Percentiles rank a stretch among this genome's conserved stretches.
Evolutionary conservation across 257 asterid species (phyloP).

Genomic region (Solanum stenotomum): DNA sequence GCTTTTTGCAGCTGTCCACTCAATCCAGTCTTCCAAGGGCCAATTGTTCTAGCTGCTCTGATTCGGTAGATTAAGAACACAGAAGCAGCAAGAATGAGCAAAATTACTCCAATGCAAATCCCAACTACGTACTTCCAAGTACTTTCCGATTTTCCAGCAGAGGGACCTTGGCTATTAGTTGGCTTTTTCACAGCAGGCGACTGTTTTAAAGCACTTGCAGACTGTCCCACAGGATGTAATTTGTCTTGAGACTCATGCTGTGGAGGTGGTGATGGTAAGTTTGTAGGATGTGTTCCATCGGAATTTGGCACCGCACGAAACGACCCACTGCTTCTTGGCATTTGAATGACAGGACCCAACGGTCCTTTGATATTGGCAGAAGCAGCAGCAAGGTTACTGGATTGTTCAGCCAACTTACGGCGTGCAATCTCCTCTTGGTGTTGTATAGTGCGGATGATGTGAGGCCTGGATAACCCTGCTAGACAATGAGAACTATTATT

Average conservation of each 20-base stretch:
- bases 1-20: slow-evolving; percentile 98
- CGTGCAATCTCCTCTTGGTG: slow-evolving; percentile 22
- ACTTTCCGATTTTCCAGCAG: slow-evolving; percentile 11
- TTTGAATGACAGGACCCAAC: slow-evolving; percentile 12
- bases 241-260: slow-evolving; percentile 1
- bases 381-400: slow-evolving; percentile 48
- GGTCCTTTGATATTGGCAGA: slow-evolving; percentile 24
- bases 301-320: slow-evolving; percentile 61
- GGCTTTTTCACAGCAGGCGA: background rate
- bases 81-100: slow-evolving; percentile 24
- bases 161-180: slow-evolving; percentile 6
- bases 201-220: slow-evolving; percentile 1
- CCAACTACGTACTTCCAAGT: slow-evolving; percentile 39
- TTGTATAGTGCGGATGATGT: slow-evolving; percentile 12
- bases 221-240: background rate
- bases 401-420: slow-evolving; percentile 49
- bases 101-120: slow-evolving; percentile 25
- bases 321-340: slow-evolving; percentile 88
- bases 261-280: slow-evolving; percentile 15
- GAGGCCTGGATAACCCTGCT: slow-evolving; percentile 26
- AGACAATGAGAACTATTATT: background rate
- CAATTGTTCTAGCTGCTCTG: slow-evolving; percentile 46
- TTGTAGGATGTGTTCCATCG: slow-evolving; percentile 11
- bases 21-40: slow-evolving; percentile 90
- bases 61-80: slow-evolving; percentile 38